Percentiles rank a stretch among this genome's conserved stretches.
These are phyloP conservation scores for Nidula microcarpa DNA, from an alignment of 768 basidiomycete genomes.

Conservation along the genomic window DNA sequence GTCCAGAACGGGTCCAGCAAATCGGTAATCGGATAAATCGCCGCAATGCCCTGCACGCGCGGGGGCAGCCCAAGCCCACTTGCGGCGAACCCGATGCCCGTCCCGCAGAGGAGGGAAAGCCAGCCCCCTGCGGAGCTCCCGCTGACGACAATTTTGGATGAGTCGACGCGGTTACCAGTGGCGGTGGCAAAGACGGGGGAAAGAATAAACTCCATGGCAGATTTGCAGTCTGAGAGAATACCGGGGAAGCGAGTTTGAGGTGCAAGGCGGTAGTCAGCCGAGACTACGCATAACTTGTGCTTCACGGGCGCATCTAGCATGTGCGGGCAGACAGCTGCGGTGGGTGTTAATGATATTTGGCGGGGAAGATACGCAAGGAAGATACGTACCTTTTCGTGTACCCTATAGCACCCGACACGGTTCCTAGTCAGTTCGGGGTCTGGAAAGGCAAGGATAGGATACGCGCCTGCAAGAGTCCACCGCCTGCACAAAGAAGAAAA, in stretches of 20 bases:
- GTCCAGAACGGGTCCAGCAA: constrained; percentile 33
- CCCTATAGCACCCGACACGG: neutral
- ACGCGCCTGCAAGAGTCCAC: constrained; percentile 26
- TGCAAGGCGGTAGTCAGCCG: constrained; percentile 32
- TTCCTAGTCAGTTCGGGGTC: neutral
- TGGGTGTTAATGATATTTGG: neutral
- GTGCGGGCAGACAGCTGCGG: constrained; percentile 26
- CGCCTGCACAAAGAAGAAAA: constrained; percentile 12
- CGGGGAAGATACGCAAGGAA: neutral
- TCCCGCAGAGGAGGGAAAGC: constrained; percentile 29
- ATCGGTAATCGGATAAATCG: constrained; percentile 35
- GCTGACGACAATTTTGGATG: constrained; percentile 24
- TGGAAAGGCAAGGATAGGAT: neutral
- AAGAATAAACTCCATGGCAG: constrained; percentile 27
- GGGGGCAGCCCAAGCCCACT: constrained; percentile 24
- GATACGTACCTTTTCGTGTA: neutral
- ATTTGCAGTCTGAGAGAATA: constrained; percentile 28
- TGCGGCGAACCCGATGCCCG: constrained; percentile 29
- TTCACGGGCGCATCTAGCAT: constrained; percentile 25
- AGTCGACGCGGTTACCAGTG: constrained; percentile 23
- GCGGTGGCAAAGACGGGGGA: constrained; percentile 19
- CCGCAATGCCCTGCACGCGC: constrained; percentile 24
- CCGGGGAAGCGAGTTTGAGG: constrained; percentile 31
- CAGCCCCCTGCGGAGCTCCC: constrained; percentile 38
- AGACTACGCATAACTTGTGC: constrained; percentile 26